Evolutionary conservation across 192 early-diverging fungal species (phyloP).

Genomic region (Umbelopsis ramanniana): DNA sequence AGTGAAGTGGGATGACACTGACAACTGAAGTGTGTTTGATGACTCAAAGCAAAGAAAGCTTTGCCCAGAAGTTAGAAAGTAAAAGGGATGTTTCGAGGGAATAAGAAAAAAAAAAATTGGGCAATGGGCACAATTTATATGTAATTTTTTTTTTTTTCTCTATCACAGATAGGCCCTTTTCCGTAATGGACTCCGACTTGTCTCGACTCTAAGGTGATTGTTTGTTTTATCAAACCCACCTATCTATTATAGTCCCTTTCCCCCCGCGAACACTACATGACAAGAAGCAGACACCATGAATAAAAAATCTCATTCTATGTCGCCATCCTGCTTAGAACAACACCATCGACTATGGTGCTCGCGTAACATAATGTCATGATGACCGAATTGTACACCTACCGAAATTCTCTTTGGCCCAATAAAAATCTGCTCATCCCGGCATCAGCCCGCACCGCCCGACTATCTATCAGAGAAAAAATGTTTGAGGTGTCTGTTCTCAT

Average conservation of each 20-base stretch:
- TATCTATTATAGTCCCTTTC: neutral
- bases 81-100: neutral
- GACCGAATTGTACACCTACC: neutral
- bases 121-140: neutral
- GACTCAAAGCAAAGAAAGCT: neutral
- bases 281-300: no score
- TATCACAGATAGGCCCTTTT: conserved; percentile 20
- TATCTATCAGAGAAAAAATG: neutral
- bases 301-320: no score
- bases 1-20: neutral
- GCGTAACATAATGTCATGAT: no score
- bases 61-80: neutral
- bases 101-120: no score
- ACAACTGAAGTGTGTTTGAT: neutral
- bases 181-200: conserved; percentile 15
- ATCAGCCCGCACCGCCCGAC: neutral
- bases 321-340: no score
- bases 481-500: no score
- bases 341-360: no score
- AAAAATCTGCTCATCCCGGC: neutral
- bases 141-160: conserved; percentile 22
- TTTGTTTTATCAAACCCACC: conserved; percentile 11
- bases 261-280: neutral
- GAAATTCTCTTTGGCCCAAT: no score
- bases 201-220: conserved; percentile 12